Conservation (phyloP, 164 flowering plant genomes). For the Magnolia kwangsiensis region DNA sequence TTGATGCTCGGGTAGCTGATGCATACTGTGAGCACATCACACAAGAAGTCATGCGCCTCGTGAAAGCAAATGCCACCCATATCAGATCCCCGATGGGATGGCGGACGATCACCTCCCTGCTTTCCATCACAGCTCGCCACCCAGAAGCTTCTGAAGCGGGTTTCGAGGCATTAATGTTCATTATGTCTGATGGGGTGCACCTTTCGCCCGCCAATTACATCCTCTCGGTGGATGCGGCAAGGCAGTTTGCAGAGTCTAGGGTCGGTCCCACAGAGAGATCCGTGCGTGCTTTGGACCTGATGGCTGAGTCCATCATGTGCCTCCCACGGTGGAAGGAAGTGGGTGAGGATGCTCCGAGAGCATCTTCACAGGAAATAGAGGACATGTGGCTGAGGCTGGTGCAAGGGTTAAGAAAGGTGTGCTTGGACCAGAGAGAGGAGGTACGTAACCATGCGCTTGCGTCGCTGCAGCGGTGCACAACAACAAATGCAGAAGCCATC, state of each 20-base stretch:
- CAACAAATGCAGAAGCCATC: constrained; percentile 26
- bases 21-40: constrained; percentile 46
- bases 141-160: constrained; percentile 46
- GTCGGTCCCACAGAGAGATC: constrained; percentile 33
- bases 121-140: constrained; percentile 43
- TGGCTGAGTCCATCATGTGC: constrained; percentile 32
- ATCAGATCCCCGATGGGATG: constrained; percentile 42
- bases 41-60: constrained; percentile 36
- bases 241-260: constrained; percentile 45
- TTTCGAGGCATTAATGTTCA: constrained; percentile 33
- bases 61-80: constrained; percentile 37
- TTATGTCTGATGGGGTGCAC: constrained; percentile 40
- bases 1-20: constrained; percentile 45
- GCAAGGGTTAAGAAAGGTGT: constrained; percentile 33
- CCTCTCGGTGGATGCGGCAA: constrained; percentile 33
- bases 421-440: constrained; percentile 42
- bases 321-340: constrained; percentile 33
- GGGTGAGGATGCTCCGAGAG: constrained; percentile 21
- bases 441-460: constrained; percentile 34
- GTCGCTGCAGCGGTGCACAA: constrained; percentile 32
- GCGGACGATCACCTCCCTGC: constrained; percentile 35
- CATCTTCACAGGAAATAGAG: constrained; percentile 27
- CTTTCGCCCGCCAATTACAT: constrained; percentile 31
- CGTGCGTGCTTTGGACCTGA: constrained; percentile 35
- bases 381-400: constrained; percentile 42